Evolutionary conservation across 164 flowering plant genomes (phyloP).

Genomic region (Echeveria elegans): DNA sequence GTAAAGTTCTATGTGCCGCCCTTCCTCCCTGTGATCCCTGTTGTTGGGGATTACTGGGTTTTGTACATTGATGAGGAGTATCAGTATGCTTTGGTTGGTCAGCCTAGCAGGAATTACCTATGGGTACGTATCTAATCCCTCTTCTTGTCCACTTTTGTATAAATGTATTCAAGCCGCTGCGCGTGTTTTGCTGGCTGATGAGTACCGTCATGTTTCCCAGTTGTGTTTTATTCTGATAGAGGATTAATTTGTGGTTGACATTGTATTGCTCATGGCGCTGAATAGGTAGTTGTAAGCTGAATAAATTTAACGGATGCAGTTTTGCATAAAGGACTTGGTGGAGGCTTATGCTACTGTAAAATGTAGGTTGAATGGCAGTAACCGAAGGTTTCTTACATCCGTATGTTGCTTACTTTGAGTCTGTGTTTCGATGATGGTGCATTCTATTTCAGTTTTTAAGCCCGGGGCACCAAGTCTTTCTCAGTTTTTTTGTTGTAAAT

Average conservation of each 20-base stretch:
- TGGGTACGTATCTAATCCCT: constrained; percentile 48
- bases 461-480: not conserved
- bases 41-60: constrained; percentile 89
- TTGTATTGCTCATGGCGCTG: not conserved
- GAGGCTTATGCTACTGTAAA: not conserved
- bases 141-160: not conserved
- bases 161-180: too few species aligned
- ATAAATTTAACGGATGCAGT: too few species aligned
- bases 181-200: too few species aligned
- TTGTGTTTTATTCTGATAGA: not conserved
- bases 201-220: too few species aligned
- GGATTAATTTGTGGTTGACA: not conserved
- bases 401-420: not conserved
- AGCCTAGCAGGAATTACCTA: constrained; percentile 56
- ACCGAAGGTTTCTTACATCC: not conserved
- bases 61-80: constrained; percentile 67
- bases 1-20: constrained; percentile 91
- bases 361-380: not conserved
- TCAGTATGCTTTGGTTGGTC: constrained; percentile 70
- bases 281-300: too few species aligned
- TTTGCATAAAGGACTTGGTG: too few species aligned
- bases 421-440: not conserved
- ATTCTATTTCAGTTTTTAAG: not conserved
- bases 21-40: constrained; percentile 79
- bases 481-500: not conserved